Conservation (phyloP, 768 basidiomycete genomes). For the Lanmaoa rubissima region DNA sequence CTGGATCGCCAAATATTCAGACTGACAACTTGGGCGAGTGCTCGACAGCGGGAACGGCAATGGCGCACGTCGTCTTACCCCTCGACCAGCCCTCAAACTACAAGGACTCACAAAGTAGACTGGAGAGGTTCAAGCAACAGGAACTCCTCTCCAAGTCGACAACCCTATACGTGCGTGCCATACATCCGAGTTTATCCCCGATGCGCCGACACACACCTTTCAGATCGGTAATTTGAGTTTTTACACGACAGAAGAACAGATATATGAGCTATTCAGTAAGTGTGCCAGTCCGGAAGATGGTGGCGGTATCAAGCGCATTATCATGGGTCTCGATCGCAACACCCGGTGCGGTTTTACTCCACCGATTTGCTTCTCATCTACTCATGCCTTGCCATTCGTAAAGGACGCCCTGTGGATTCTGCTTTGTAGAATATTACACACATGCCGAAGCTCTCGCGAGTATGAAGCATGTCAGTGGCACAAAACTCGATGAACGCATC, state of each 20-base stretch:
- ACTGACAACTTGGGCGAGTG: not conserved
- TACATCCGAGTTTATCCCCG: constrained; percentile 14
- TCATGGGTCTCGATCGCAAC: constrained; percentile 92
- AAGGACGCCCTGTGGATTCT: constrained; percentile 92
- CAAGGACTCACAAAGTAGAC: constrained; percentile 85
- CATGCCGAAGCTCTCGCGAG: constrained; percentile 90
- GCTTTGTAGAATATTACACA: constrained; percentile 96
- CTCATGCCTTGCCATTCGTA: constrained; percentile 11
- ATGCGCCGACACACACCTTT: constrained; percentile 9
- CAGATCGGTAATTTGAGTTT: constrained; percentile 93
- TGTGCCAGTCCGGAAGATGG: constrained; percentile 84
- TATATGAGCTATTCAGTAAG: constrained; percentile 90
- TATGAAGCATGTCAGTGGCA: constrained; percentile 94
- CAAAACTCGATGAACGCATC: constrained; percentile 97
- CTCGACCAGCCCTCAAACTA: constrained; percentile 97
- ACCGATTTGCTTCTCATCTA: not conserved
- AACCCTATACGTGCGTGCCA: constrained; percentile 80
- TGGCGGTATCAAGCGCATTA: constrained; percentile 89
- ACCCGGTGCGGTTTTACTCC: constrained; percentile 55
- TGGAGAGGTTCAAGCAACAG: constrained; percentile 77
- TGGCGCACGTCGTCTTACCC: constrained; percentile 82
- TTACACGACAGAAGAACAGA: constrained; percentile 95
- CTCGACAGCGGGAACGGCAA: constrained; percentile 32
- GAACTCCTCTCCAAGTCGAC: constrained; percentile 80
- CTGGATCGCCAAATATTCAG: not conserved